phyloP scores from a whole-genome alignment of 805 yeast species.

The Candida hispaniensis region DNA sequence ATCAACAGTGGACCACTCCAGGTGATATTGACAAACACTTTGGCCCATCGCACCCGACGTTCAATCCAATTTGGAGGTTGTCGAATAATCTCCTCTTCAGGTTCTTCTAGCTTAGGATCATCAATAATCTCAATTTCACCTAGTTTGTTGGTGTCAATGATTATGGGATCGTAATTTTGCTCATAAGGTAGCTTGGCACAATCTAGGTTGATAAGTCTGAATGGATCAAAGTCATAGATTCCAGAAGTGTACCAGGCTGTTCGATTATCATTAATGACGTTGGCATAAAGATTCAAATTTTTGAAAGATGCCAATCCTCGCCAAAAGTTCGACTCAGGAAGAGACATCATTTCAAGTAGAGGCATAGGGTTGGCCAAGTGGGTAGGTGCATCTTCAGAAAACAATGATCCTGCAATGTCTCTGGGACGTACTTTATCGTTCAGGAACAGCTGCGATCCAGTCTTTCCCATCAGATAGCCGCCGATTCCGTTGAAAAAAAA shows the following conservation, averaged over 20 bases:
- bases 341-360: constrained; percentile 55
- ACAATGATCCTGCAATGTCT: constrained; percentile 9
- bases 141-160: constrained; percentile 9
- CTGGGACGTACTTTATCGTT: constrained; percentile 15
- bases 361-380: constrained; percentile 33
- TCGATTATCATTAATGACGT: constrained; percentile 68
- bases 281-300: constrained; percentile 53
- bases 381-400: constrained; percentile 18
- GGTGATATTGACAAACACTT: constrained; percentile 11
- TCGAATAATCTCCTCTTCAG: constrained; percentile 8
- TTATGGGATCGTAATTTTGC: constrained; percentile 6
- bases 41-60: constrained; percentile 17
- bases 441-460: constrained; percentile 67
- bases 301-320: constrained; percentile 45
- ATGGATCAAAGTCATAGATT: constrained; percentile 14
- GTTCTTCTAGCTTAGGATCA: constrained; percentile 2
- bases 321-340: constrained; percentile 47
- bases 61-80: constrained; percentile 16
- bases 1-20: constrained; percentile 16
- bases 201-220: constrained; percentile 10
- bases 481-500: constrained; percentile 51
- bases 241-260: constrained; percentile 75
- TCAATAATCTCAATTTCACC: constrained; percentile 11
- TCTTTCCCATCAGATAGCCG: constrained; percentile 54
- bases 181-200: constrained; percentile 6